These are phyloP conservation scores for Lagerstroemia speciosa DNA, from an alignment of 345 rosid genomes.

Conservation along the genomic window DNA sequence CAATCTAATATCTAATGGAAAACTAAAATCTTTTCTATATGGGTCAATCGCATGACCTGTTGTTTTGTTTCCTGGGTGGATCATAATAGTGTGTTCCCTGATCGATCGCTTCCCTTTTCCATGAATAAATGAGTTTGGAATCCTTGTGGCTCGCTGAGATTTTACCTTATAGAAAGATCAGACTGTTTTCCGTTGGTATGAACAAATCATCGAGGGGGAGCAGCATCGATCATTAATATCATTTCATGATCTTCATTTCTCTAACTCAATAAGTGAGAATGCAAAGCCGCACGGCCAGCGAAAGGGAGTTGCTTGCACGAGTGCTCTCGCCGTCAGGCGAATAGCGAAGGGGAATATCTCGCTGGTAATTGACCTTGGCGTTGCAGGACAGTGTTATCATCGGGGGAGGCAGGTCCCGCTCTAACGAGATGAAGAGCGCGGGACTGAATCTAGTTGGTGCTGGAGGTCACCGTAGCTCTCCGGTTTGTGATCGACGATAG, in stretches of 20 bases:
- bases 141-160: too few relatives aligned
- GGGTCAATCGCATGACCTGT: too few relatives aligned
- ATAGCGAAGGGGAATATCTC: slow-evolving; percentile 58
- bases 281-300: background rate
- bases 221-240: too few relatives aligned
- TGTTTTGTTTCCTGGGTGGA: too few relatives aligned
- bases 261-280: background rate
- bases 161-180: too few relatives aligned
- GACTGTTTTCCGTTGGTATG: too few relatives aligned
- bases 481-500: slow-evolving; percentile 56
- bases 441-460: slow-evolving; percentile 52
- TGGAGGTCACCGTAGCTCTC: slow-evolving; percentile 72
- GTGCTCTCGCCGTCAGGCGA: slow-evolving; percentile 62
- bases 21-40: too few relatives aligned
- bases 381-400: slow-evolving; percentile 44
- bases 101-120: too few relatives aligned
- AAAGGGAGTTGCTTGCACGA: slow-evolving; percentile 35
- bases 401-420: slow-evolving; percentile 59
- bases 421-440: slow-evolving; percentile 67
- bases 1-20: too few relatives aligned
- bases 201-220: too few relatives aligned
- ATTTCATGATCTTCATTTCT: background rate
- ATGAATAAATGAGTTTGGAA: too few relatives aligned
- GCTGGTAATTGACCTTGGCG: slow-evolving; percentile 52
- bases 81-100: too few relatives aligned